A percentile compares a stretch with the other conserved stretches of the same genome.
Conservation (phyloP, 2,329 filamentous ascomycete genomes). For the Rachicladosporium sp. region DNA sequence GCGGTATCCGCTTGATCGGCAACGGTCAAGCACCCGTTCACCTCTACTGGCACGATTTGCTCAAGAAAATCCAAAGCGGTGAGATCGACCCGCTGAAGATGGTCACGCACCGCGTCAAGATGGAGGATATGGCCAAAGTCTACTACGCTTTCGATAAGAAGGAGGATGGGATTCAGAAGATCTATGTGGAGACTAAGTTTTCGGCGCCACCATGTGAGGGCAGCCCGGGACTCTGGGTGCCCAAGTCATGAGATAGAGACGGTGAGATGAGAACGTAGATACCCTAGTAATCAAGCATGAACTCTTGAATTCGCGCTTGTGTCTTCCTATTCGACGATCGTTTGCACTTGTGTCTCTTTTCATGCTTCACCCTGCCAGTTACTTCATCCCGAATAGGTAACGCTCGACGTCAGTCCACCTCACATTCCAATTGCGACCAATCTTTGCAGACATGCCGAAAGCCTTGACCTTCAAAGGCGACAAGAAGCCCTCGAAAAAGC, state of each 20-base stretch:
- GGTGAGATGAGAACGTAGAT: too few relatives aligned
- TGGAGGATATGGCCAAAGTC: constrained; percentile 39
- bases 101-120: constrained; percentile 60
- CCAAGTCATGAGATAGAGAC: too few relatives aligned
- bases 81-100: constrained; percentile 67
- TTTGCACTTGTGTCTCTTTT: too few relatives aligned
- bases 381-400: too few relatives aligned
- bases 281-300: too few relatives aligned
- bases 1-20: constrained; percentile 66
- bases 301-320: too few relatives aligned
- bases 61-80: constrained; percentile 53
- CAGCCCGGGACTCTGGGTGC: constrained; percentile 25
- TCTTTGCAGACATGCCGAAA: constrained; percentile 55
- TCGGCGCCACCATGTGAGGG: constrained; percentile 39
- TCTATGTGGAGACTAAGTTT: constrained; percentile 53
- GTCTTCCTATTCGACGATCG: too few relatives aligned
- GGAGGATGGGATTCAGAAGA: constrained; percentile 68
- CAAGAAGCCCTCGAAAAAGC: constrained; percentile 75
- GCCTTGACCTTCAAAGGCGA: constrained; percentile 93
- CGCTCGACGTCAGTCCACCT: background rate
- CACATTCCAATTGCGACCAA: background rate
- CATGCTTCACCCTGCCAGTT: too few relatives aligned
- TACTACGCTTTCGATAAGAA: constrained; percentile 55
- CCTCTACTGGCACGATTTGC: constrained; percentile 70
- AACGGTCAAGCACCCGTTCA: constrained; percentile 64